Base-by-base conservation (phyloP, 2,329 filamentous ascomycete species). In the Cordyceps pruinosa region DNA sequence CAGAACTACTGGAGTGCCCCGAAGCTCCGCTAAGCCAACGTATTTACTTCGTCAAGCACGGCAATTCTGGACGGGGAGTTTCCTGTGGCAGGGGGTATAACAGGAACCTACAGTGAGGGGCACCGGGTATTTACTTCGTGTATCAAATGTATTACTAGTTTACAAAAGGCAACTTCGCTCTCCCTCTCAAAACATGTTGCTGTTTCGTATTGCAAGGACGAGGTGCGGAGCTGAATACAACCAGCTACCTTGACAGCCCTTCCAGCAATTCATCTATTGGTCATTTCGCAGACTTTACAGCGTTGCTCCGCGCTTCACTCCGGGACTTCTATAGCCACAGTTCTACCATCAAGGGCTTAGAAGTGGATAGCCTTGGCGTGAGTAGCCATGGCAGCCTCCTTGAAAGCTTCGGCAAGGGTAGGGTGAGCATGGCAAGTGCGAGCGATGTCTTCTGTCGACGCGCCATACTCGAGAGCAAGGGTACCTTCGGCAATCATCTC, bases 401-500 rank as follows among this genome's bases (percentile, higher is more conserved):
- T 99, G 84, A 99, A 97, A 45, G 94, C 94, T 80, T 99, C 94
- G 25, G 93, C 86, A 60, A 99, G 82, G 52, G 92, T 97, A 57
- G 94, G 94, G 77, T 99, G 94, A 57, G 94, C 94, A 76, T 99
- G 94, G 76, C 90, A 94, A 63, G 94, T 97, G 70, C 94, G 85
- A 61, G 88, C 91, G 70, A 96, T 90, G 74, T 97, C 94, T 78
- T 99, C 94, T 67, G 86, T 92, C 63, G 89, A 94, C 30, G 94
- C 94, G 63, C 94, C 94, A 70, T 99, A 99, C 79, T 99, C 94
- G 51, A 99, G 80, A 58, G 94, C 94, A 68, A 99, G 80, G 13
- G 92, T 94, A 63, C 88, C 94, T 79, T 99, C 94, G 2, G 94
- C 94, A 77, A 99, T 97, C 94, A 99, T 97, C 82, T 99, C 94